Conservation (phyloP, 2,329 filamentous ascomycete genomes). For the Aspergillus phoenicis region DNA sequence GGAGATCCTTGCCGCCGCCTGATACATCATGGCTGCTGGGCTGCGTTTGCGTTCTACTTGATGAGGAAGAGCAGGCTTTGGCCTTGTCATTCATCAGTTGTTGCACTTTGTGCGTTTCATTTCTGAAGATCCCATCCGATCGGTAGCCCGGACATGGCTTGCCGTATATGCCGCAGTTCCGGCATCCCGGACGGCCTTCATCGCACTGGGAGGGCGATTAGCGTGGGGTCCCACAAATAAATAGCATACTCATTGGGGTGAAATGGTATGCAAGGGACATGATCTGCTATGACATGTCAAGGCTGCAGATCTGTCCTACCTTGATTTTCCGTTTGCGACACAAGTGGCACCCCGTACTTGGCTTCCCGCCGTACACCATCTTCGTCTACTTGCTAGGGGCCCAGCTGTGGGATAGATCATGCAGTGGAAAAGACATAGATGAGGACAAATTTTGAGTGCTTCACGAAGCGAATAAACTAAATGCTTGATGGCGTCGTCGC, state of each 20-base stretch:
- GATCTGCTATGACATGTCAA: not conserved
- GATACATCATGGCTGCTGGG: not conserved
- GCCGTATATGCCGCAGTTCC: conserved; percentile 41
- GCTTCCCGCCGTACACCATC: conserved; percentile 47
- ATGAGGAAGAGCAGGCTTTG: not conserved
- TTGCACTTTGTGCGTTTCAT: conserved; percentile 37
- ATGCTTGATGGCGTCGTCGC: too few relatives aligned
- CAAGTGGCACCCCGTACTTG: conserved; percentile 43
- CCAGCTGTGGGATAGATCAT: not conserved
- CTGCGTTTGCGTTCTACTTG: not conserved
- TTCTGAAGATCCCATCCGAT: conserved; percentile 37
- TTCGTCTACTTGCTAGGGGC: conserved; percentile 10
- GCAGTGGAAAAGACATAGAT: conserved; percentile 1
- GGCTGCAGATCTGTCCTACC: conserved; percentile 29
- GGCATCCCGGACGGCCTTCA: conserved; percentile 39
- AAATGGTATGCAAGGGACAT: not conserved
- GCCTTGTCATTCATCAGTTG: conserved; percentile 28
- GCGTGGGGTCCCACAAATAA: conserved; percentile 1
- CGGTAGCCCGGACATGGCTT: conserved; percentile 42
- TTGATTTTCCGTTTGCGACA: conserved; percentile 46
- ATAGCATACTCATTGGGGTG: not conserved
- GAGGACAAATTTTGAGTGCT: not conserved
- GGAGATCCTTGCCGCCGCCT: conserved; percentile 2
- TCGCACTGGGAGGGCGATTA: conserved; percentile 35
- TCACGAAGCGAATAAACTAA: not conserved